Base-by-base conservation (phyloP, 192 early-diverging fungal genomes). In the Coemansia sp. region DNA sequence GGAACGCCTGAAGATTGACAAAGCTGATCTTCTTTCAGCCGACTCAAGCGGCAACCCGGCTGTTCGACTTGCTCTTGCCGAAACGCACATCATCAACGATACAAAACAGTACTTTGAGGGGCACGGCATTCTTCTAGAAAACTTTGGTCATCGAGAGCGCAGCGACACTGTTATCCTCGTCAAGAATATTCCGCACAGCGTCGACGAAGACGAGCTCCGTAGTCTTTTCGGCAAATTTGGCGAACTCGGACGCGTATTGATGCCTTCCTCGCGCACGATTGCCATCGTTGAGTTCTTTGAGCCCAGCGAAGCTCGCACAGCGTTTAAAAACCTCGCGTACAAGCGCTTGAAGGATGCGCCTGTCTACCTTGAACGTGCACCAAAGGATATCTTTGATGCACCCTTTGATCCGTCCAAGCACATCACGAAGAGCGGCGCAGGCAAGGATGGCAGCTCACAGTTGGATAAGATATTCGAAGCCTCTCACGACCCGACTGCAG, bases 271-370 rank as follows among this genome's bases (percentile, higher is more conserved):
- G 57, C 86, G 90, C 63, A 98, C 96, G 0, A 91, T 99, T 38
- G 97, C 95, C 5, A 86, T 99, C 60, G 91, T 99, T 9, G 97
- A 99, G 75, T 97, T 93, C 66, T 65, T 93, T 64, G 90, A 96
- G 66, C 88, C 90, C 12, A 94, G 86, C 64, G 96, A 99, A 78
- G 94, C 95, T 14, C 92, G 93, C 51, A 76, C 86, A 11, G 97
- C 97, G 0, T 99, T 98, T 73, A 74, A 87, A 6, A 85, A 89
- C 39, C 82, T 99, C 58, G 96, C 97, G 0, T 99, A 95, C 75
- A 89, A 92, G 60, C 91, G 92, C 61, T 91, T 96, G 76, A 95
- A 96, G 78, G 91, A 92, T 59, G 84, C 95, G 41, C 91, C 95
- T 6, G 81, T 99, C 41, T 99, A 94, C 64, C 76, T 99, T 45